Conservation (phyloP, 495 filamentous ascomycete species). For the Tuber borchii region DNA sequence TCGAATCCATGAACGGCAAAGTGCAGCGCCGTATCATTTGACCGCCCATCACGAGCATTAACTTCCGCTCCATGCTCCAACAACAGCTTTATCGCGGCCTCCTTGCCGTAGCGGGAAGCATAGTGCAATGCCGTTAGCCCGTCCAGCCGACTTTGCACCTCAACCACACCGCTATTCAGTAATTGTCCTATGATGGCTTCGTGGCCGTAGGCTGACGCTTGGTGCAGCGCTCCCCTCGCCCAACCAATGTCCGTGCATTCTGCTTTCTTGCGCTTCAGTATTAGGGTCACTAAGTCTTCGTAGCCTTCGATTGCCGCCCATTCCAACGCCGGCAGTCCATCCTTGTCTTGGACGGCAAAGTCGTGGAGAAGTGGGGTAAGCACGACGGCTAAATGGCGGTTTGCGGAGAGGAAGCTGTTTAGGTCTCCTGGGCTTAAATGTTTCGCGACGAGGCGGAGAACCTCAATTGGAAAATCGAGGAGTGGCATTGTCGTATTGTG, state of each 20-base stretch:
- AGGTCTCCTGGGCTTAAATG: neutral
- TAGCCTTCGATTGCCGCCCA: conserved; percentile 5
- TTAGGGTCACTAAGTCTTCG: neutral
- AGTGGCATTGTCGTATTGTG: neutral
- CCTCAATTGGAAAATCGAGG: neutral
- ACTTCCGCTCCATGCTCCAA: neutral
- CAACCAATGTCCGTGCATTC: neutral
- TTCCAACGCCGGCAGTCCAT: conserved; percentile 1
- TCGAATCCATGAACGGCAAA: conserved; percentile 2
- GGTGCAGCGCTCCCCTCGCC: conserved; percentile 2
- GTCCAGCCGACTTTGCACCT: neutral
- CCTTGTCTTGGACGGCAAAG: neutral
- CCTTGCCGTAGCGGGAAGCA: neutral
- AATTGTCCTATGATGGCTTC: neutral
- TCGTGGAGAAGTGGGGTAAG: conserved; percentile 4
- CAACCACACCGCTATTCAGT: neutral
- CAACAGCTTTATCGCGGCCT: neutral
- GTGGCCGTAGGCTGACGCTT: conserved; percentile 1
- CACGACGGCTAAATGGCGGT: neutral
- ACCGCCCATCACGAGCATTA: neutral
- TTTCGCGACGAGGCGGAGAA: neutral
- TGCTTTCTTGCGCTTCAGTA: neutral
- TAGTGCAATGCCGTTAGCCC: neutral
- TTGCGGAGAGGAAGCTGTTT: neutral
- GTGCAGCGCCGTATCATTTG: neutral